Base-by-base conservation (phyloP, 2,329 filamentous ascomycete species). In the Hymenoscyphus fructigenus region DNA sequence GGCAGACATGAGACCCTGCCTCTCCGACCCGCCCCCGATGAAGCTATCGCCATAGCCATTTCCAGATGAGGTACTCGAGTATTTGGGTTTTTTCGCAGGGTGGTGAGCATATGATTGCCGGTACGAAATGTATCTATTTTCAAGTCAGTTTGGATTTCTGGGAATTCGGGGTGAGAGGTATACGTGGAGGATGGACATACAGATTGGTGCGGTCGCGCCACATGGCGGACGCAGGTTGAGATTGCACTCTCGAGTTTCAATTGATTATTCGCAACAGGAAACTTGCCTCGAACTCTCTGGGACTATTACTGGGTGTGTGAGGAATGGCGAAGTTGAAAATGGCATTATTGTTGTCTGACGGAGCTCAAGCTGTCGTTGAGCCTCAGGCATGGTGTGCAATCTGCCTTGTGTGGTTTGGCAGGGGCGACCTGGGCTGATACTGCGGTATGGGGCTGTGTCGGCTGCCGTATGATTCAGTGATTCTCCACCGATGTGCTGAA, bases 201-300 rank as follows among this genome's bases (percentile, higher is more conserved):
- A 99, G 91, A 78, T 98, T 99, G 73, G 95, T 99, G 81, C 95
- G 91, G 85, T 99, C 95, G 83, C 95, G 92, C 93, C 93, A 99
- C 92, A 97, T 96, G 82, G 85, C 89, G 88, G 84, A 59, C 53
- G 34, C 44, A 60, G 50, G 50, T 64, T 47, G 55, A 69, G 60
- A 57, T 60, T 59, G 34, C 53, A 66, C 60, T 64, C 63, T 61
- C 61, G 50, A 56, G 44, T 65, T 56, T 60, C 67, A 60, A 41
- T 9, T 20, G 44, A 17, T 10, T 59, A 61, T 50, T 63, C 15
- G 47, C 53, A 50, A 50, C 28, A 28, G 2, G 17, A n/a, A 36
- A 29, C 44, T 17, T 7, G 14, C 9, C 26, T 23, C 15, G 26
- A 23, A 26, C 28, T 63, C n/a, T 56, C 20, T 28, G 53, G 3